These are phyloP conservation scores for Cucumis cinereus DNA, from an alignment of 306 rosid genomes.

Conservation along the genomic window DNA sequence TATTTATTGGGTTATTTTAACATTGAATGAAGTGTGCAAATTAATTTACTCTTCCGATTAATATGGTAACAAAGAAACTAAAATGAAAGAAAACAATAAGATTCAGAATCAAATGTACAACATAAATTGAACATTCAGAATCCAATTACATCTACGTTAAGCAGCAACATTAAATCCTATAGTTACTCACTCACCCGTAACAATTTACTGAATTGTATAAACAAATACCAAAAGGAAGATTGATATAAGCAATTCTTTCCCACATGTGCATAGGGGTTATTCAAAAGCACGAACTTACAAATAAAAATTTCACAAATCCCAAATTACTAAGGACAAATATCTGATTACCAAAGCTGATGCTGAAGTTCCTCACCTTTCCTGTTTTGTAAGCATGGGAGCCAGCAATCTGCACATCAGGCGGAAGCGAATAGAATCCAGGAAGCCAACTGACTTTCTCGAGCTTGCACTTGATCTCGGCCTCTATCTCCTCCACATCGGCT, in stretches of 20 bases:
- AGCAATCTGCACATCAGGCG: slow-evolving; percentile 54
- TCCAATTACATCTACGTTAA: background rate
- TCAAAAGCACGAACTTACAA: background rate
- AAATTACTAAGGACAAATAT: background rate
- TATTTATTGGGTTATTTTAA: no score
- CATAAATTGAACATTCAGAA: background rate
- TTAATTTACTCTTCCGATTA: no score
- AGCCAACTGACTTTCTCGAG: slow-evolving; percentile 54
- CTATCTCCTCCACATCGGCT: slow-evolving; percentile 45
- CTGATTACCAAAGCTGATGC: background rate
- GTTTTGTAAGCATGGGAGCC: slow-evolving; percentile 47
- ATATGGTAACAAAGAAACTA: no score
- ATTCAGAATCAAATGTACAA: background rate
- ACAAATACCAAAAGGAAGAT: background rate
- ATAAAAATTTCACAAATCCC: background rate
- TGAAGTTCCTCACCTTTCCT: slow-evolving; percentile 46
- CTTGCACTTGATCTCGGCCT: slow-evolving; percentile 51
- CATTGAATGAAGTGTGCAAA: no score
- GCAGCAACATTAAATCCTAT: background rate
- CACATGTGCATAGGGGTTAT: background rate
- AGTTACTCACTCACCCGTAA: background rate
- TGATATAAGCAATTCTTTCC: background rate
- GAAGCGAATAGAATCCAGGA: slow-evolving; percentile 63
- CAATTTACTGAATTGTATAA: background rate
- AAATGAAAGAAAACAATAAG: no score